Conservation (phyloP, 2,329 filamentous ascomycete species). For the Fusarium proliferatum region DNA sequence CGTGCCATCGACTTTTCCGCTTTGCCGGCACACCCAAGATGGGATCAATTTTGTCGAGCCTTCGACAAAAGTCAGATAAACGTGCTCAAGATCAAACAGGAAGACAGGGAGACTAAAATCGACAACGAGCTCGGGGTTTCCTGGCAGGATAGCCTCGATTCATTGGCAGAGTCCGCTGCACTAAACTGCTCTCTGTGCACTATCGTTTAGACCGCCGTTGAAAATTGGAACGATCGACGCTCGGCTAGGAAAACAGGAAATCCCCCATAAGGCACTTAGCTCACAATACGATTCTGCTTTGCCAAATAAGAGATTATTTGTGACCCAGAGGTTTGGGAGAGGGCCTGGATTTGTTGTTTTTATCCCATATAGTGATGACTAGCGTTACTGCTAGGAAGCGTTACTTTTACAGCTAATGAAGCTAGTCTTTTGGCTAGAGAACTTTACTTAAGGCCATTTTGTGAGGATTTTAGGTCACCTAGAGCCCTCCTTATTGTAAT, state of each 20-base stretch:
- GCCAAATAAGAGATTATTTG: rapidly evolving
- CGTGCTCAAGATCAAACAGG: rapidly evolving
- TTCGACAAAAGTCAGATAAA: background rate
- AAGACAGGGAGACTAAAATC: rapidly evolving
- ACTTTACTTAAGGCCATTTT: rapidly evolving
- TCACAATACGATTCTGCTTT: rapidly evolving
- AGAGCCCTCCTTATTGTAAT: background rate
- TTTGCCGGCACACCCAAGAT: rapidly evolving
- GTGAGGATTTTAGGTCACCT: rapidly evolving
- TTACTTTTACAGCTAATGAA: rapidly evolving
- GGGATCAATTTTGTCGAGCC: rapidly evolving
- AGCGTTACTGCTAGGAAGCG: background rate
- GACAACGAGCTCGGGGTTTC: rapidly evolving
- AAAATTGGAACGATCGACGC: background rate
- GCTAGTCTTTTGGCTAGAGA: rapidly evolving
- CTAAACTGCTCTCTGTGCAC: background rate
- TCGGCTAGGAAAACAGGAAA: rapidly evolving
- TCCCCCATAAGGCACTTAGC: background rate
- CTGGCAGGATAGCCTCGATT: background rate
- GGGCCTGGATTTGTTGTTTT: rapidly evolving
- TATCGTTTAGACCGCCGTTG: rapidly evolving
- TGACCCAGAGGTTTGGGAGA: background rate
- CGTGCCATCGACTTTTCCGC: background rate
- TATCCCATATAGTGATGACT: rapidly evolving
- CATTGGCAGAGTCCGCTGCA: background rate